Base-by-base conservation (phyloP, 2,329 filamentous ascomycete genomes). In the Trichoderma oligosporum region DNA sequence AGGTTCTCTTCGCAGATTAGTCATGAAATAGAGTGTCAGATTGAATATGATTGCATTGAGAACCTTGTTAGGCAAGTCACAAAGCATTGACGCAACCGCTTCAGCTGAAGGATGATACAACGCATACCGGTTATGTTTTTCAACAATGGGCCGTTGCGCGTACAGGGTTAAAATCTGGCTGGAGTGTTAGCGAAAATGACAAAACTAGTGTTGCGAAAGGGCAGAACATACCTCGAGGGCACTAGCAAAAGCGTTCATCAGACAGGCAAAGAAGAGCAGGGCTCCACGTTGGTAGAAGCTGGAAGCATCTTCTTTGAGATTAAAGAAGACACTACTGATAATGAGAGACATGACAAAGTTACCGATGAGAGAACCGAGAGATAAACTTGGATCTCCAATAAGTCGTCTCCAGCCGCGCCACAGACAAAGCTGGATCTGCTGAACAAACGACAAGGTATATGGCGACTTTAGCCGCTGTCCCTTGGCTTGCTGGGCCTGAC, bases 91-190 rank as follows among this genome's bases (percentile, higher is more conserved):
- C 0, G 89, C 84, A 59, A 90, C 80, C n/a, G 91, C 89, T 78
- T 97, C 91, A 14, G 91, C 88, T 8, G 88, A 91, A 0, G 92
- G 91, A 66, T 96, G 92, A 66, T 96, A 96, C 16, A 96, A 79
- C 16, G 91, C 91, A 69, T 96, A 96, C 58, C 88, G 84, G 56
- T 81, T 76, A 65, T 97, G 92, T 70, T 96, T 96, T 69, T 96
- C 91, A 60, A 97, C 90, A 65, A 96, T 96, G 1, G 89, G 88
- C 35, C 92, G 87, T 81, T 96, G 91, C 2, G 89, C 83, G 68
- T 94, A 97, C 4, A 96, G 80, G 0, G 89, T 91, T 31, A 94
- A 73, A 68, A 96, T 94, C 78, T 86, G 60, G 0, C n/a, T 48
- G 7, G 2, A 2, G 12, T 16, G 42, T 60, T 47, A 60, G 55